These are phyloP conservation scores for Torulaspora franciscae DNA, from an alignment of 805 yeast species.

Conservation along the genomic window DNA sequence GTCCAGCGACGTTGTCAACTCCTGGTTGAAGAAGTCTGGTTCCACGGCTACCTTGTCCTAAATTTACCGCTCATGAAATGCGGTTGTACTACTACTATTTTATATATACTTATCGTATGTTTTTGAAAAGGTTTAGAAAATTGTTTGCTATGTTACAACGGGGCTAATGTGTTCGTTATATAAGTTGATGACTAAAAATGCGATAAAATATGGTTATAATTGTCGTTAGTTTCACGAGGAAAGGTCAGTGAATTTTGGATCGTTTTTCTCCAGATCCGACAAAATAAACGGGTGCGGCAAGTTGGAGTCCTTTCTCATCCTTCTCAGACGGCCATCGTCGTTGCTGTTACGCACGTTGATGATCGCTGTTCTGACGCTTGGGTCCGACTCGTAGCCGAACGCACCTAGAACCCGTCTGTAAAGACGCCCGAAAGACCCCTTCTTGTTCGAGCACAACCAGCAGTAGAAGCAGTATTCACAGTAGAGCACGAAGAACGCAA, in stretches of 20 bases:
- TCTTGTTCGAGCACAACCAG: constrained; percentile 34
- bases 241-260: constrained; percentile 19
- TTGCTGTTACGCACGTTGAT: constrained; percentile 4
- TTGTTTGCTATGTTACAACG: constrained; percentile 1
- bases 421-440: background rate
- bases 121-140: background rate
- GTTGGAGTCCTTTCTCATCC: constrained; percentile 31
- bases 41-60: constrained; percentile 39
- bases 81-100: constrained; percentile 5
- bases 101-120: background rate
- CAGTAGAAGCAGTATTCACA: constrained; percentile 45
- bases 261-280: constrained; percentile 24
- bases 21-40: constrained; percentile 55
- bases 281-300: constrained; percentile 21
- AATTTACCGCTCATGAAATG: background rate
- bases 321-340: constrained; percentile 12
- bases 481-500: constrained; percentile 47
- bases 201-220: background rate
- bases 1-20: constrained; percentile 48
- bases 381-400: background rate
- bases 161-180: background rate
- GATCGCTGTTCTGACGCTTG: background rate
- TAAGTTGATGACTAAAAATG: background rate
- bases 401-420: constrained; percentile 1
- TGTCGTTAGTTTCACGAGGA: constrained; percentile 4